phyloP scores from a whole-genome alignment of 148 eudicot genomes.

The Chenopodium album region DNA sequence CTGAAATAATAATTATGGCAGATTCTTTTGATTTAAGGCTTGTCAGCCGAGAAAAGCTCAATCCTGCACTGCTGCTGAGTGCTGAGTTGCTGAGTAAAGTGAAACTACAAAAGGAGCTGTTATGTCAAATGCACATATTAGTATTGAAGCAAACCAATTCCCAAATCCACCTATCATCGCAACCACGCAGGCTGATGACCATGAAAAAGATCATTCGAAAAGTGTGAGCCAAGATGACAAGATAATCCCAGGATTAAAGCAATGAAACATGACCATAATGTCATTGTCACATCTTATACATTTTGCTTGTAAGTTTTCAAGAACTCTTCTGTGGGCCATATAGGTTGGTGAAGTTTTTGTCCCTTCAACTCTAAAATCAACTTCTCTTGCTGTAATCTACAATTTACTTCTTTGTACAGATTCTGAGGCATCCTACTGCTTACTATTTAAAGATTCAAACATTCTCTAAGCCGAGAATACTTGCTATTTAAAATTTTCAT shows the following conservation, averaged over 20 bases:
- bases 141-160: neutral
- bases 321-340: constrained; percentile 8
- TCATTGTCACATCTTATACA: constrained; percentile 5
- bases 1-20: neutral
- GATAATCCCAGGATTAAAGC: constrained; percentile 14
- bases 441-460: constrained; percentile 3
- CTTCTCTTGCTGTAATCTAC: constrained; percentile 17
- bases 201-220: neutral
- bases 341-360: constrained; percentile 14
- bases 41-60: neutral
- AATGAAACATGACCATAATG: neutral
- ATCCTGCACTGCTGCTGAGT: neutral
- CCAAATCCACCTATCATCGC: neutral
- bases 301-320: constrained; percentile 31
- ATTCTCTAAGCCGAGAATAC: neutral
- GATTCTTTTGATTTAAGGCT: neutral
- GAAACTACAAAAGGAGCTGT: neutral
- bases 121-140: neutral
- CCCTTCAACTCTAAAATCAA: constrained; percentile 20
- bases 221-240: neutral
- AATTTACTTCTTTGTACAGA: constrained; percentile 4
- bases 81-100: neutral
- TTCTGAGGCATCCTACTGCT: neutral
- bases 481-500: neutral
- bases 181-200: neutral